Percentiles rank a stretch among this genome's conserved stretches.
These are phyloP conservation scores for Immersiporthe knoxdaviesiana DNA, from an alignment of 2,329 filamentous ascomycete genomes.

Conservation along the genomic window DNA sequence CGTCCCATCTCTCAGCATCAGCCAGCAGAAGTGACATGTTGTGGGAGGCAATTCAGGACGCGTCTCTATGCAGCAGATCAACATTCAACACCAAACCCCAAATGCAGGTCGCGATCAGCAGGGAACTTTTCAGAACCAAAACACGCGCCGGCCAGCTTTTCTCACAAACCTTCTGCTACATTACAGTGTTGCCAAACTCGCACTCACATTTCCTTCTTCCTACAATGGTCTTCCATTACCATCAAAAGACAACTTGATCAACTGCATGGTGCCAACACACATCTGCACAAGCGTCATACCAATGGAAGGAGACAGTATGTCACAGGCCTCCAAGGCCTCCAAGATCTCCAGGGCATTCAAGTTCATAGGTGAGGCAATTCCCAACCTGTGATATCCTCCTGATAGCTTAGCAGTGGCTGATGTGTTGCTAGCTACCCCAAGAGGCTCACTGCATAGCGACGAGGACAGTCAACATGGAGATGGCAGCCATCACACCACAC, in stretches of 20 bases:
- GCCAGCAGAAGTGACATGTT: neutral
- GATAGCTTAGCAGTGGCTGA: neutral
- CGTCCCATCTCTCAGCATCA: neutral
- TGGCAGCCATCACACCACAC: neutral
- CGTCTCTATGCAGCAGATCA: neutral
- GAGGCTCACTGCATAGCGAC: neutral
- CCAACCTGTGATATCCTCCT: neutral
- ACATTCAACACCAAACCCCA: no score
- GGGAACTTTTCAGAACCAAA: conserved; percentile 4
- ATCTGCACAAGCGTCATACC: neutral
- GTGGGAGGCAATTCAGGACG: neutral
- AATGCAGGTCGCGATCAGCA: neutral
- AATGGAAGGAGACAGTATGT: neutral
- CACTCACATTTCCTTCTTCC: neutral
- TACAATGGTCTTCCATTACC: neutral
- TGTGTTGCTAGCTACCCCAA: neutral
- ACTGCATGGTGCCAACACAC: neutral
- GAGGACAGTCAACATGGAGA: neutral
- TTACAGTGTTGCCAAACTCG: neutral
- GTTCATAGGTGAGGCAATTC: neutral
- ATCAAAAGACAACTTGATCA: neutral
- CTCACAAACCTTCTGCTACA: neutral
- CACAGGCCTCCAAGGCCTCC: neutral
- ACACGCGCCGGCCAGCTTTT: neutral
- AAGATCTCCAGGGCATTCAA: neutral